These are phyloP conservation scores for Aspergillus flavus DNA, from an alignment of 2,329 filamentous ascomycete species.

Conservation along the genomic window DNA sequence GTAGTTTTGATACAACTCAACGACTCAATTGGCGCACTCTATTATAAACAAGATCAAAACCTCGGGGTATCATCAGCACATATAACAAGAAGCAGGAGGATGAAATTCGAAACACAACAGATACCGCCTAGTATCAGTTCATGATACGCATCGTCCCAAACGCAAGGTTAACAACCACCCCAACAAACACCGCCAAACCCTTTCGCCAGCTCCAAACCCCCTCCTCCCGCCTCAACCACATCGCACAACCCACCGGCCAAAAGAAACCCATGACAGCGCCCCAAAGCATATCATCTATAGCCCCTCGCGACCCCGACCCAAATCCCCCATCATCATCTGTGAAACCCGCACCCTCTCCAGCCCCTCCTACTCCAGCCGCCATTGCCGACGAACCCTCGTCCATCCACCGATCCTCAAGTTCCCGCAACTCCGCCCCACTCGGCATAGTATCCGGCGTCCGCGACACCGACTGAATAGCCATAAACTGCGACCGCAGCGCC, in stretches of 20 bases:
- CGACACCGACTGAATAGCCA: constrained; percentile 76
- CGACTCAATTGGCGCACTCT: neutral
- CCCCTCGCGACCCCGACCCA: constrained; percentile 48
- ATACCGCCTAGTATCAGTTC: constrained; percentile 32
- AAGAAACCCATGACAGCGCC: constrained; percentile 93
- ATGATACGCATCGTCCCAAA: constrained; percentile 71
- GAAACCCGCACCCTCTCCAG: constrained; percentile 32
- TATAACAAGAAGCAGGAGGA: neutral
- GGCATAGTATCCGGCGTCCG: constrained; percentile 91
- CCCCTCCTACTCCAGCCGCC: constrained; percentile 49
- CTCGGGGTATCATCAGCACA: constrained; percentile 21
- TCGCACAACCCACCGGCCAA: constrained; percentile 84
- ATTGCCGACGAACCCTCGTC: constrained; percentile 59
- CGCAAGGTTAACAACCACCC: constrained; percentile 75
- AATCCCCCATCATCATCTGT: constrained; percentile 46
- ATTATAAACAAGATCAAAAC: neutral
- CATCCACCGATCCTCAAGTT: constrained; percentile 88
- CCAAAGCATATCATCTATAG: constrained; percentile 82
- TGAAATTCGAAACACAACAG: constrained; percentile 2
- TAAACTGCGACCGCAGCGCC: constrained; percentile 83
- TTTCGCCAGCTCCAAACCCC: constrained; percentile 83
- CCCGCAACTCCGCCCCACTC: constrained; percentile 70
- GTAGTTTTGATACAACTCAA: constrained; percentile 1
- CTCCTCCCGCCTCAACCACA: constrained; percentile 84
- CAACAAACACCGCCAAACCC: constrained; percentile 83